Evolutionary conservation across 495 filamentous ascomycete species (phyloP).

Genomic region (Aspergillus biplanus): DNA sequence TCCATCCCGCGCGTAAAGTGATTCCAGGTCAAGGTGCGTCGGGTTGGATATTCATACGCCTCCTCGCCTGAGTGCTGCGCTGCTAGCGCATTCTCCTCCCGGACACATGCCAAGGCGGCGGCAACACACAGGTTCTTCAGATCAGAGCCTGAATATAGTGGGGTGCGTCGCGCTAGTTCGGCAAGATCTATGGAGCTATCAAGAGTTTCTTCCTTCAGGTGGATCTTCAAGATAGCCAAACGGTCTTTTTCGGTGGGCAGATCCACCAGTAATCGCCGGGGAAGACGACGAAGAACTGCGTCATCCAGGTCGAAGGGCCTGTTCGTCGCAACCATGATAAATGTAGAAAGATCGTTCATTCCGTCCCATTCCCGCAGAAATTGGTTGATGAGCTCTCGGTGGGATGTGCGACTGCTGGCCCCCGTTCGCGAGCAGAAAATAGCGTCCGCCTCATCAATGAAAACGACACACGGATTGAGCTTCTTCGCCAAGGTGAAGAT

Average conservation of each 20-base stretch:
- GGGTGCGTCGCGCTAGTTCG: constrained; percentile 72
- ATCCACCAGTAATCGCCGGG: constrained; percentile 83
- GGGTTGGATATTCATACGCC: constrained; percentile 64
- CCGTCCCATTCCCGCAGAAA: constrained; percentile 99
- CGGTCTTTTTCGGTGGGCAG: constrained; percentile 80
- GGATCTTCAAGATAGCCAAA: constrained; percentile 78
- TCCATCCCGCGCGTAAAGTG: constrained; percentile 87
- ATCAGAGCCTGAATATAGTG: constrained; percentile 95
- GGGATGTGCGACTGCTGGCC: constrained; percentile 59
- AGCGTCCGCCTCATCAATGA: constrained; percentile 96
- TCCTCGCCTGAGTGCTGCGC: constrained; percentile 52
- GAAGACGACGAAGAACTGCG: constrained; percentile 81
- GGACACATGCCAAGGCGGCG: constrained; percentile 85
- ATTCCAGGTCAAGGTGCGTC: constrained; percentile 61
- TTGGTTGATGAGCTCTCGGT: constrained; percentile 95
- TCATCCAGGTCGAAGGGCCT: constrained; percentile 95
- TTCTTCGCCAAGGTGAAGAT: constrained; percentile 92
- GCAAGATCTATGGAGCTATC: constrained; percentile 70
- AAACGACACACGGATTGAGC: constrained; percentile 89
- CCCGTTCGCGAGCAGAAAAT: constrained; percentile 77
- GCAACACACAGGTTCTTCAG: constrained; percentile 92
- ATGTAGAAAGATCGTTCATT: constrained; percentile 80
- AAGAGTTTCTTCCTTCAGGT: constrained; percentile 77
- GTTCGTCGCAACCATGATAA: constrained; percentile 99
- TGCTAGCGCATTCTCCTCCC: constrained; percentile 74